Evolutionary conservation across 768 basidiomycete genomes (phyloP).

Genomic region (Agaricus bisporus): DNA sequence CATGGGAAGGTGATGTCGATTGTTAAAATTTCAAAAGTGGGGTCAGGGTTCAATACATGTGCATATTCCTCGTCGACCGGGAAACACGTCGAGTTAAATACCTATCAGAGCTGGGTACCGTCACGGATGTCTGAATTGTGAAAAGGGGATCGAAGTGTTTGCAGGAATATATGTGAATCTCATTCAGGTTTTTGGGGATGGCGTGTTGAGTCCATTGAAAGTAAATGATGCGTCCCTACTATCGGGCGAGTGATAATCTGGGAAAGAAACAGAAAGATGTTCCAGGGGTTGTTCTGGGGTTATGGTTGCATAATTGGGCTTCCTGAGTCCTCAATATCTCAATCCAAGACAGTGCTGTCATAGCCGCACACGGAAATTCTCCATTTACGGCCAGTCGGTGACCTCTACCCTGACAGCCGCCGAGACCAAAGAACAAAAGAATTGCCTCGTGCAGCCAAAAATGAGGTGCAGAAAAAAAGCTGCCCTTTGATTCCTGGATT

Average conservation of each 20-base stretch:
- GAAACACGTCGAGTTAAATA: slow-evolving; percentile 1
- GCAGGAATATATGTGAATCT: neutral
- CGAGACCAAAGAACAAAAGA: too few relatives aligned
- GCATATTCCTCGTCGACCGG: neutral
- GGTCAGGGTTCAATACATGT: slow-evolving; percentile 5
- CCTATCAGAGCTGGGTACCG: neutral
- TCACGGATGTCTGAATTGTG: neutral
- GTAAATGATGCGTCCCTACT: slow-evolving; percentile 1
- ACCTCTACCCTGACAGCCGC: neutral
- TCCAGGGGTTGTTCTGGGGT: neutral
- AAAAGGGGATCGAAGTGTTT: neutral
- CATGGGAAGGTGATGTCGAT: slow-evolving; percentile 3
- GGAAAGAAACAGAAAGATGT: neutral
- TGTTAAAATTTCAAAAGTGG: neutral
- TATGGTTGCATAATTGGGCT: neutral
- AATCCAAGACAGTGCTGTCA: neutral
- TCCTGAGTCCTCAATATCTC: neutral
- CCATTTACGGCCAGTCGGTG: neutral
- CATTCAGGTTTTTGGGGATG: neutral
- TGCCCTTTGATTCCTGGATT: neutral
- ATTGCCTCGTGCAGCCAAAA: too few relatives aligned
- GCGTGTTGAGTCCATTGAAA: neutral
- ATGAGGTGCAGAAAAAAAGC: too few relatives aligned
- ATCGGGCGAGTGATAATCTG: neutral
- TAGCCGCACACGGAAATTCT: neutral